Percentiles rank a stretch among this genome's conserved stretches.
Conservation (phyloP, 139 green algal species). For the Nannochloris sp. region DNA sequence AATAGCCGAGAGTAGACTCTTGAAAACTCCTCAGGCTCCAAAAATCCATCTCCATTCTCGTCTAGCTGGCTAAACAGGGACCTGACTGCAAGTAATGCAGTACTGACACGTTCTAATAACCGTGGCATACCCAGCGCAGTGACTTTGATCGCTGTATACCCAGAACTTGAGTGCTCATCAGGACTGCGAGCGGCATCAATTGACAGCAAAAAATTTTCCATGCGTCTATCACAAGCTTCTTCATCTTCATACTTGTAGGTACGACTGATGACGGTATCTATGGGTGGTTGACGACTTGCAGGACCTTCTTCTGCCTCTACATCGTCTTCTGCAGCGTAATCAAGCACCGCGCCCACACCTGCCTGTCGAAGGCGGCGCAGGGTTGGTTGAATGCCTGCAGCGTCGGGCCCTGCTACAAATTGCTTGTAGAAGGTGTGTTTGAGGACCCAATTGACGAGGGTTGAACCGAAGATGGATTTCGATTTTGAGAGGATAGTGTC, state of each 20-base stretch:
- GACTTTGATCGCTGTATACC: constrained; percentile 82
- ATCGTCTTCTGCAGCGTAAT: constrained; percentile 60
- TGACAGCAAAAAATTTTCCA: constrained; percentile 46
- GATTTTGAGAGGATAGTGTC: constrained; percentile 40
- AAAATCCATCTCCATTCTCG: constrained; percentile 40
- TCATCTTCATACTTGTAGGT: constrained; percentile 68
- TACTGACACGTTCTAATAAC: constrained; percentile 65
- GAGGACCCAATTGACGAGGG: constrained; percentile 45
- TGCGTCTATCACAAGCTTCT: constrained; percentile 56
- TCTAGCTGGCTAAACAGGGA: constrained; percentile 66
- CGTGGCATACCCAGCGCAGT: constrained; percentile 76
- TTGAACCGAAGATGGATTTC: constrained; percentile 45
- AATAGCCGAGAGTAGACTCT: constrained; percentile 37
- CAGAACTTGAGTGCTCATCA: constrained; percentile 24
- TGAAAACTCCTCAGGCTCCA: constrained; percentile 41
- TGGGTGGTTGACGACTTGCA: neutral
- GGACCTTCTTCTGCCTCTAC: constrained; percentile 15
- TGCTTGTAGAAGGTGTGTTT: constrained; percentile 74
- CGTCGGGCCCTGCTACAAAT: constrained; percentile 71
- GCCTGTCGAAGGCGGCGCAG: constrained; percentile 30
- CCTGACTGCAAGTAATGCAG: constrained; percentile 39
- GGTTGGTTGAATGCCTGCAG: constrained; percentile 39
- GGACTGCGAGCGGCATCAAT: constrained; percentile 53
- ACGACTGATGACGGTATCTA: constrained; percentile 30
- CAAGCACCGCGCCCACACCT: constrained; percentile 46